Base-by-base conservation (phyloP, 2,329 filamentous ascomycete species). In the Orbilia brochopaga region DNA sequence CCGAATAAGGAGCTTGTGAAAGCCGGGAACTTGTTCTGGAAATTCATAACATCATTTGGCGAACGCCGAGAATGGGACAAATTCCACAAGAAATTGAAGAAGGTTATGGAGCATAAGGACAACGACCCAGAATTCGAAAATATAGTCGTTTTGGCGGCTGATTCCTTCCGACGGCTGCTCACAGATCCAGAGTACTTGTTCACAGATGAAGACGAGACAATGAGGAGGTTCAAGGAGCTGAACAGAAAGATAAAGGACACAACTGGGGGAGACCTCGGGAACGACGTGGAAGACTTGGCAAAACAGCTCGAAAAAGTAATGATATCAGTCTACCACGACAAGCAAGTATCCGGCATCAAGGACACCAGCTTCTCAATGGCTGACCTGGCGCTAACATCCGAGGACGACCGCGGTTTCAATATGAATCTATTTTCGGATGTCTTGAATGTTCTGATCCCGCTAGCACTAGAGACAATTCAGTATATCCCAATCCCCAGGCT, bases 401-500 rank as follows among this genome's bases (percentile, higher is more conserved):
- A 57, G n/a, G 79, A 83, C 0, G 84, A 89, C 67, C 80, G 84
- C 2, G 84, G 86, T 58, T 83, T 86, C 19, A 93, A 92, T 77
- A 81, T 83, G 0, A 88, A 91, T 27, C 83, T 97, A 1, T 80
- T 94, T 2, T 83, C 86, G 1, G 93, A 97, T 78, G 82, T 86
- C 1, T 83, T 91, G 75, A 89, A 93, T 69, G 86, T 93, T 11
- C 92, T 97, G 78, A 83, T 94, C 3, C 93, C 93, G 0, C 81
- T 91, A 11, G 77, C 92, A 2, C 85, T 97, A 65, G 84, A 90
- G 74, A 86, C 86, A 1, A 83, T 97, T 32, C 92, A 97, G 78
- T 92, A 91, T 79, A 82, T 97, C 2, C 93, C 93, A 0, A 94
- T 97, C 58, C 92, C 92, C 0, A 88, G 93, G 2, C 80, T 97